phyloP scores from a whole-genome alignment of 306 rosid genomes.

The Corylus avellana region DNA sequence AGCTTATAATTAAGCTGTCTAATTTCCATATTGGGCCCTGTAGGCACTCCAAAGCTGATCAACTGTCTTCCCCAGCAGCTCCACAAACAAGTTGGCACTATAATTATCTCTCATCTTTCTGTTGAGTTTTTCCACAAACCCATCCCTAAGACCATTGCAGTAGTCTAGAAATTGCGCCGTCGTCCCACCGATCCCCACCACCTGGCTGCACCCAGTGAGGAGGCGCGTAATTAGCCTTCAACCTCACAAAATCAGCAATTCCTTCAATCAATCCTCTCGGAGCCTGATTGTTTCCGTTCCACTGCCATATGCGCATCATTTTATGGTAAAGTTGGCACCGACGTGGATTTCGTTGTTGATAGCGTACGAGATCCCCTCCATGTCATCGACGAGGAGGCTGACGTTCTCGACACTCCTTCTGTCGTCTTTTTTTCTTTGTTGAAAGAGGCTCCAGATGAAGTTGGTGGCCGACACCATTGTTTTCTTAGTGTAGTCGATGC shows the following conservation, averaged over 20 bases:
- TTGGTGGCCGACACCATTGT: slow-evolving; percentile 31
- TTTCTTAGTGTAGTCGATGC: slow-evolving; percentile 28
- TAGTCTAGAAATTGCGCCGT: slow-evolving; percentile 46
- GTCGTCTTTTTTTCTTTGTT: slow-evolving; percentile 12
- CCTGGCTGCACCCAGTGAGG: slow-evolving; percentile 22
- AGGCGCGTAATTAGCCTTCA: slow-evolving; percentile 34
- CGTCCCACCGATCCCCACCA: slow-evolving; percentile 33
- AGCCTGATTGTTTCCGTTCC: slow-evolving; percentile 10
- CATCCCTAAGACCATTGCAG: slow-evolving; percentile 31
- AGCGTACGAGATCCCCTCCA: slow-evolving; percentile 27
- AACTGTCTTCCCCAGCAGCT: slow-evolving; percentile 44
- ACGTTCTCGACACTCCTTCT: slow-evolving; percentile 26
- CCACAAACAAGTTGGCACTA: slow-evolving; percentile 32
- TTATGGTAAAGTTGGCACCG: slow-evolving; percentile 42
- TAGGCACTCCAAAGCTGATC: slow-evolving; percentile 49
- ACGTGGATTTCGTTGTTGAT: slow-evolving; percentile 44
- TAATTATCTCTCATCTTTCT: slow-evolving; percentile 39
- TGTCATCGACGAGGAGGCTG: slow-evolving; percentile 32
- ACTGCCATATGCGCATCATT: slow-evolving; percentile 39
- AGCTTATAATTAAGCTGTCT: neutral
- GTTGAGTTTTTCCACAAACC: slow-evolving; percentile 54
- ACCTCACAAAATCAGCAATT: slow-evolving; percentile 46
- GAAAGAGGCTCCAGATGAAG: slow-evolving; percentile 37
- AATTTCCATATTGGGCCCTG: slow-evolving; percentile 40
- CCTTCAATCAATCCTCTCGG: slow-evolving; percentile 32